These are phyloP conservation scores for Jackrogersella multiformis DNA, from an alignment of 495 filamentous ascomycete species.

Conservation along the genomic window DNA sequence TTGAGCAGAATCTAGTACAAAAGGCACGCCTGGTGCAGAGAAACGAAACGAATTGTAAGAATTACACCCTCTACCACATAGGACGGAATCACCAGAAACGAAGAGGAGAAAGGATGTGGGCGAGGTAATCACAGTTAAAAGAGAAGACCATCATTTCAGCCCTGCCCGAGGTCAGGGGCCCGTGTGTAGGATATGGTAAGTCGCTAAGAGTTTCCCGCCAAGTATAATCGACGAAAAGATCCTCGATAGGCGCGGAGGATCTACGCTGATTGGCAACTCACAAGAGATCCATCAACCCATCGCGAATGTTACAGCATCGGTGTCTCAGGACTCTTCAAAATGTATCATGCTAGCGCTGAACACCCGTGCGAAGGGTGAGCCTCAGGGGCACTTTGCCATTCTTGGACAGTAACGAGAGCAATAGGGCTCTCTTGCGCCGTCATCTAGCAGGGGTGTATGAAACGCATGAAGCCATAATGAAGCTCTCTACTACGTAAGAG, in stretches of 20 bases:
- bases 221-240: conserved; percentile 25
- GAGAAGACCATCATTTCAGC: conserved; percentile 9
- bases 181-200: conserved; percentile 5
- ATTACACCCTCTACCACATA: conserved; percentile 12
- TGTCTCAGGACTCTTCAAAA: conserved; percentile 29
- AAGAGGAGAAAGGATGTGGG: conserved; percentile 15
- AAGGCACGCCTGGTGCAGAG: conserved; percentile 54
- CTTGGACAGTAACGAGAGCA: conserved; percentile 8
- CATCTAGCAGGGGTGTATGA: conserved; percentile 22
- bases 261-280: conserved; percentile 26
- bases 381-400: conserved; percentile 17
- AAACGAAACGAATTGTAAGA: conserved; percentile 39
- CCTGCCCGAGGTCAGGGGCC: conserved; percentile 14
- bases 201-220: conserved; percentile 27
- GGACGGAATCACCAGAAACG: conserved; percentile 9
- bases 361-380: conserved; percentile 6
- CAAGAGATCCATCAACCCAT: conserved; percentile 18
- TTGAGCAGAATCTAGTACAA: conserved; percentile 33
- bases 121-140: conserved; percentile 8
- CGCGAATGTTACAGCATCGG: conserved; percentile 23
- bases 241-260: conserved; percentile 28
- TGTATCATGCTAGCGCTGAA: conserved; percentile 33
- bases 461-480: conserved; percentile 15
- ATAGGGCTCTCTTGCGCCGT: neutral
- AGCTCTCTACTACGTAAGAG: conserved; percentile 2